A percentile compares a stretch with the other conserved stretches of the same genome.
Evolutionary conservation across 176 grass and related monocot genomes (phyloP).

Genomic region (bread wheat (Triticum aestivum)): IWGSC_CS_RefSeq_v2.1 NC_057804.1:23013483-23013982

Average conservation of each 20-base stretch:
- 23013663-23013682: conserved; percentile 79
- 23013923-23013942: conserved; percentile 46
- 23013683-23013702: conserved; percentile 47
- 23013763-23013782: background rate
- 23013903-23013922: conserved; percentile 74
- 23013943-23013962: conserved; percentile 2
- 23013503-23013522: too few relatives aligned
- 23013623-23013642: too few relatives aligned
- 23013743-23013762: conserved; percentile 51
- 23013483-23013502: background rate
- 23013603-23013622: too few relatives aligned
- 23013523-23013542: too few relatives aligned
- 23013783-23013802: background rate
- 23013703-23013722: conserved; percentile 33
- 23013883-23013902: conserved; percentile 43
- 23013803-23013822: background rate
- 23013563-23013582: too few relatives aligned
- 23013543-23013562: too few relatives aligned
- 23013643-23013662: background rate
- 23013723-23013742: conserved; percentile 52
- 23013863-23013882: conserved; percentile 38
- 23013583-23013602: too few relatives aligned
- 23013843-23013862: conserved; percentile 58
- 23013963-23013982: conserved; percentile 46
- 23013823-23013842: too few relatives aligned